Percentiles rank a stretch among this genome's conserved stretches.
These are phyloP conservation scores for Chrysoporthe austroafricana DNA, from an alignment of 2,329 filamentous ascomycete species.

Conservation along the genomic window DNA sequence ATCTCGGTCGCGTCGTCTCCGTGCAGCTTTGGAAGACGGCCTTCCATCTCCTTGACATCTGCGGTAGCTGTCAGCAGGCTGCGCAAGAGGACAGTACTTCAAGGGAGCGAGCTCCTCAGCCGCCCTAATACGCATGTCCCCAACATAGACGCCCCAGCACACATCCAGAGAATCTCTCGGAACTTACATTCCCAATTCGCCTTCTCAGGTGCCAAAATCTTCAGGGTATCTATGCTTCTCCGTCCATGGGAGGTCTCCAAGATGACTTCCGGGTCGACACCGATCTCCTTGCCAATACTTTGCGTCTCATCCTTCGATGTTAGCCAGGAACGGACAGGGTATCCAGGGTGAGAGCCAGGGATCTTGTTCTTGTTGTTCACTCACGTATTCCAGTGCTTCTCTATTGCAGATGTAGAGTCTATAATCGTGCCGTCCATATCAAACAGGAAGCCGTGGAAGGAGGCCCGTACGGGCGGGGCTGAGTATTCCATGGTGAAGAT, in stretches of 20 bases:
- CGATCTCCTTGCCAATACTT: conserved; percentile 81
- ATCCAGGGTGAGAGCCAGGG: neutral
- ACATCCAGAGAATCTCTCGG: neutral
- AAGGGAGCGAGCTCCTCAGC: neutral
- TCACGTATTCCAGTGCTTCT: conserved; percentile 76
- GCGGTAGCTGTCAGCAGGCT: conserved; percentile 23
- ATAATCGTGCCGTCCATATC: conserved; percentile 86
- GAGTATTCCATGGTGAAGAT: conserved; percentile 38
- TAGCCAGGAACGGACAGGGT: conserved; percentile 5
- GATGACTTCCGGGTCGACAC: conserved; percentile 82
- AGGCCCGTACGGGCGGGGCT: conserved; percentile 49
- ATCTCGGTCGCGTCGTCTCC: conserved; percentile 82
- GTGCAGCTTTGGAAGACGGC: conserved; percentile 74
- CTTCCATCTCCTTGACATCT: conserved; percentile 84
- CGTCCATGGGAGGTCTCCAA: conserved; percentile 90
- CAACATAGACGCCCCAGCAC: neutral
- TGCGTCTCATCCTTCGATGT: conserved; percentile 1
- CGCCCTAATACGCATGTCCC: neutral
- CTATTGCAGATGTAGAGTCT: conserved; percentile 76
- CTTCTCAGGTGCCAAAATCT: conserved; percentile 77
- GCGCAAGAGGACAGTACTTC: neutral
- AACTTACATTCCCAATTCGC: conserved; percentile 91
- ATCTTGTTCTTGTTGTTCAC: conserved; percentile 29
- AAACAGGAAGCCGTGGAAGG: conserved; percentile 65
- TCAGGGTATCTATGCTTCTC: conserved; percentile 83